Evolutionary conservation across 176 grass and related monocot species (phyloP), one percentile per base, ranked within the genome.

Genomic region (Oryza meyeriana): DNA sequence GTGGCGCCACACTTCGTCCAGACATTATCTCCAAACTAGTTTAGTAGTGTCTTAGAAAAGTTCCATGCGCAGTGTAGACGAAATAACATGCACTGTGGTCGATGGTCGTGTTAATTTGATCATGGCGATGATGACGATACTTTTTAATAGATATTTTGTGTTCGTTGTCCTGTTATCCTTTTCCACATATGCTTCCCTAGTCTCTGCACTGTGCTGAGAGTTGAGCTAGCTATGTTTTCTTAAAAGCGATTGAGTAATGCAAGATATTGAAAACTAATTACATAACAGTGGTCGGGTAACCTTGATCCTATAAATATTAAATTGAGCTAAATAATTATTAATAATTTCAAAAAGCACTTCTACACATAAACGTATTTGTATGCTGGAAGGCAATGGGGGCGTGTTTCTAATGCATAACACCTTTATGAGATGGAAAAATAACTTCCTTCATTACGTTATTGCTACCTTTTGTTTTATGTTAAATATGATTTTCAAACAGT

Each of bases 261-360:
- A 83, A n/a, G 71, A 64, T 64, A 76, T 42, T 64, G 26, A 76
- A 85, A 78, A 83, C 16, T 63, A 63, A n/a, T n/a, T 47, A 42
- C 2, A n/a, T 32, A 35, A 8, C 18, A 38, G 47, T 40, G 38
- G 26, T 3, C 44, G 8, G 8, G 30, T 39, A 75, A 75, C 12
- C 27, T 68, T 67, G 69, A 67, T 28, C 69, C 12, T 42, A 59
- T 18, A 41, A n/a, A 12, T 59, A 35, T n/a, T 61, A 33, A 22
- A 59, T 20, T 25, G 25, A 25, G 1, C 8, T 61, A 41, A 39
- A 16, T 41, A 72, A 40, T 61, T 36, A 16, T 50, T 80, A 63
- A 75, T 69, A 61, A 45, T 24, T 30, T 18, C 25, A 61, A 80
- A 72, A 72, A 62, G 69, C 32, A 45, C 41, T 24, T 35, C 18